Percentiles rank a stretch among this genome's conserved stretches.
Conservation (phyloP, 331 rosid species). For the Rosa hybrid region DNA sequence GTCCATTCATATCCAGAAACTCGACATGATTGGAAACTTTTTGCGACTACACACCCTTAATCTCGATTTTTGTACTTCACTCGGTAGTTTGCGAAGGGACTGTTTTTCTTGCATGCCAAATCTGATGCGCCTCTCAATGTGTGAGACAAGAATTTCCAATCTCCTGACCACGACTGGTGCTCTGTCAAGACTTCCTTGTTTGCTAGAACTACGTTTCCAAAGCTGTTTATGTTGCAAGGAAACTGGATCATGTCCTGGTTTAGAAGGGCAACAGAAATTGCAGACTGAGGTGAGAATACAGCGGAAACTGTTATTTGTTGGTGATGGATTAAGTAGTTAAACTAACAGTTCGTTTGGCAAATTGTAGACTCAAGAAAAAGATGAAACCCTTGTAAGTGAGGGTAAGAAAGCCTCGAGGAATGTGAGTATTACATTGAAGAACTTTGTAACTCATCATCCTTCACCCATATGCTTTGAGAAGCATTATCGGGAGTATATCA, state of each 20-base stretch:
- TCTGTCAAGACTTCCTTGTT: conserved; percentile 24
- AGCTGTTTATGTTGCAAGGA: conserved; percentile 32
- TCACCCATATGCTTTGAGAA: conserved; percentile 35
- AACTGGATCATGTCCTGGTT: conserved; percentile 30
- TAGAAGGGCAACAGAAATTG: conserved; percentile 7
- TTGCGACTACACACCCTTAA: conserved; percentile 26
- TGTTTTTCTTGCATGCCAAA: conserved; percentile 35
- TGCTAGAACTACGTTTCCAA: conserved; percentile 30
- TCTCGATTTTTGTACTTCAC: conserved; percentile 32
- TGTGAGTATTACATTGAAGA: conserved; percentile 2
- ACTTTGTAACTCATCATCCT: conserved; percentile 22
- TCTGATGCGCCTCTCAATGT: conserved; percentile 22
- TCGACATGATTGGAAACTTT: conserved; percentile 25
- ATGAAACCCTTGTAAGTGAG: not conserved
- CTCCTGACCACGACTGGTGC: conserved; percentile 25
- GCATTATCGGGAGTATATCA: conserved; percentile 30
- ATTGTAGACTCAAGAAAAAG: conserved; percentile 24
- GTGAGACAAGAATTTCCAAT: conserved; percentile 31
- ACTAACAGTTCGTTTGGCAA: not conserved
- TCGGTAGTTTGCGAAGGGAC: conserved; percentile 22
- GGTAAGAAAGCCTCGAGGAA: conserved; percentile 9
- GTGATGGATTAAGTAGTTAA: not conserved
- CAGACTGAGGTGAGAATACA: conserved; percentile 25
- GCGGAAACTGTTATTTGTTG: not conserved
- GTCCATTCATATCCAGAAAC: conserved; percentile 26